Conservation (phyloP, 2,329 filamentous ascomycete genomes). For the Zalaria obscura region DNA sequence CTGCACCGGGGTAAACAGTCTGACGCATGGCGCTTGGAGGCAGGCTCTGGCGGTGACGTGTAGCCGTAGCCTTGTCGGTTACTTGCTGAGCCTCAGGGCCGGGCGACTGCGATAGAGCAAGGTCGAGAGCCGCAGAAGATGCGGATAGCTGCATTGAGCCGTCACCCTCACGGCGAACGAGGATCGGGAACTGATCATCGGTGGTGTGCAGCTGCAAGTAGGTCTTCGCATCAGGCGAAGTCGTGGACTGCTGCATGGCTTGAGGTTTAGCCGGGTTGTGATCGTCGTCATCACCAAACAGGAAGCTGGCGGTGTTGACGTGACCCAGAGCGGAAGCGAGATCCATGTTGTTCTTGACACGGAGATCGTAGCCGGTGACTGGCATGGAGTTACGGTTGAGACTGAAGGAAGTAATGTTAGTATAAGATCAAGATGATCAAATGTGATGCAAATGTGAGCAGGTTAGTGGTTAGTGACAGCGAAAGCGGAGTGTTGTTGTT, state of each 20-base stretch:
- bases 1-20: constrained; percentile 21
- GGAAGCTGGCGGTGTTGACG: constrained; percentile 70
- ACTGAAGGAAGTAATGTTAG: constrained; percentile 31
- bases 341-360: constrained; percentile 45
- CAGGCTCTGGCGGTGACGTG: constrained; percentile 25
- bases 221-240: constrained; percentile 52
- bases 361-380: constrained; percentile 55
- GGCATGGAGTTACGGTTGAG: constrained; percentile 91
- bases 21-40: constrained; percentile 20
- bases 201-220: constrained; percentile 58
- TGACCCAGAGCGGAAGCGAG: constrained; percentile 49
- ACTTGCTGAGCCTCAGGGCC: constrained; percentile 37
- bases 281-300: constrained; percentile 65
- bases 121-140: constrained; percentile 67
- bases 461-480: not conserved
- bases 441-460: constrained; percentile 10
- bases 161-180: constrained; percentile 51
- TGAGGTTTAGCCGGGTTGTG: constrained; percentile 20
- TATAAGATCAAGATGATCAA: constrained; percentile 3
- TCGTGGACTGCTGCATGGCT: constrained; percentile 27
- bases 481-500: not conserved
- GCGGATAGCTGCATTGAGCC: constrained; percentile 53
- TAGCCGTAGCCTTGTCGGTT: constrained; percentile 44
- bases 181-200: constrained; percentile 77
- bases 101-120: constrained; percentile 56